Conservation (phyloP, 352 stramenopile species). For the Saprolegnia parasitica region DNA sequence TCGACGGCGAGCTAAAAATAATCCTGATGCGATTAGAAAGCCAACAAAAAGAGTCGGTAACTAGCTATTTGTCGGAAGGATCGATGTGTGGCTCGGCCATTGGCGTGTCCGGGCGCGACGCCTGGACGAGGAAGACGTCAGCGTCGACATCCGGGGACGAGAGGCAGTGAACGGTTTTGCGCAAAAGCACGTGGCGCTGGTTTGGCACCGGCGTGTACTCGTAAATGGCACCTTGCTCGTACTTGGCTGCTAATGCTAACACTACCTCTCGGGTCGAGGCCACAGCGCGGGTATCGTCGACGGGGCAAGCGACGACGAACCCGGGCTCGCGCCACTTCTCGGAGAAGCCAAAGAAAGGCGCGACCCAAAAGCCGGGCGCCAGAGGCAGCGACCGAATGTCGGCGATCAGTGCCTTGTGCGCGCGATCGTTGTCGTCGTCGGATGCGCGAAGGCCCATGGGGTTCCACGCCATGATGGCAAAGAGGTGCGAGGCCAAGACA, state of each 20-base stretch:
- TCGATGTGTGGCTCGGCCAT: neutral
- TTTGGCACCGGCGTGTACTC: conserved; percentile 9
- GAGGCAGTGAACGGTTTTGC: conserved; percentile 16
- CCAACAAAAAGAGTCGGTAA: neutral
- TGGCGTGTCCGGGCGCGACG: neutral
- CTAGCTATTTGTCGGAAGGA: neutral
- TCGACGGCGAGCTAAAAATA: neutral
- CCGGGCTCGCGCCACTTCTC: conserved; percentile 18
- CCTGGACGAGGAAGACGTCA: conserved; percentile 3
- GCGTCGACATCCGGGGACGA: conserved; percentile 13
- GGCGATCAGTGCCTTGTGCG: conserved; percentile 6
- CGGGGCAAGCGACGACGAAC: conserved; percentile 11
- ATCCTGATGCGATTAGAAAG: neutral
- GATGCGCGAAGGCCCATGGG: conserved; percentile 12
- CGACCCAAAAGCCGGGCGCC: neutral
- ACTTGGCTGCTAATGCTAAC: neutral
- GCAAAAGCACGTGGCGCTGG: neutral
- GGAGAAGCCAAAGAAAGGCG: conserved; percentile 19
- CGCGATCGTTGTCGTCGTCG: conserved; percentile 7
- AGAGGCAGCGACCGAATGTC: neutral
- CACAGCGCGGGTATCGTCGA: neutral
- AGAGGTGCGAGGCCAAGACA: conserved; percentile 15
- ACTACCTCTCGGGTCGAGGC: conserved; percentile 5
- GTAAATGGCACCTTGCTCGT: conserved; percentile 22
- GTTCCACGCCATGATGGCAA: conserved; percentile 18